Percentiles rank a stretch among this genome's conserved stretches.
Conservation (phyloP, 2,329 filamentous ascomycete genomes). For the Neonectria coccinea region DNA sequence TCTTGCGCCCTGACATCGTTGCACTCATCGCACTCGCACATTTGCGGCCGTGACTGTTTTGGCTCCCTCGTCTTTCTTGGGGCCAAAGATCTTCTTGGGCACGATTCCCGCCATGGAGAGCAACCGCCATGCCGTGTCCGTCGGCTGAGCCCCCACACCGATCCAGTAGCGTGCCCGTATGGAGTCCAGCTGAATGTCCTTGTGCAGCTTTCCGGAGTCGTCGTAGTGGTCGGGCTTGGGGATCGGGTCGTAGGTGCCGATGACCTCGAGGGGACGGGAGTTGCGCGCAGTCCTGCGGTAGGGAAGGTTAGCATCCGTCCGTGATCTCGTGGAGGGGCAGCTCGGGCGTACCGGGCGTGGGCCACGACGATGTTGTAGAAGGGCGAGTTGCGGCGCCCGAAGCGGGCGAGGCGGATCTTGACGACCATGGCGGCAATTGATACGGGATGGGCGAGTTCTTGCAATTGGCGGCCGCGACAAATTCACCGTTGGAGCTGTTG, state of each 20-base stretch:
- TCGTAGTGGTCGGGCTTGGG: constrained; percentile 72
- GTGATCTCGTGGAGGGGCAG: constrained; percentile 7
- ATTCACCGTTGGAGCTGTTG: constrained; percentile 13
- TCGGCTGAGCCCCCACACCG: constrained; percentile 94
- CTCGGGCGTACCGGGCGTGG: constrained; percentile 79
- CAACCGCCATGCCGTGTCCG: constrained; percentile 87
- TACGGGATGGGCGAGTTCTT: constrained; percentile 2
- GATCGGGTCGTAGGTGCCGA: constrained; percentile 80
- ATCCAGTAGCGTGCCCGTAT: constrained; percentile 93
- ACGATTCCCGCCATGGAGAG: constrained; percentile 77
- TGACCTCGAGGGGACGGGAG: constrained; percentile 91
- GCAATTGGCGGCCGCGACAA: constrained; percentile 34
- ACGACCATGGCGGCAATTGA: constrained; percentile 77
- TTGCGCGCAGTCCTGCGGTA: constrained; percentile 80
- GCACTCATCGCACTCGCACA: constrained; percentile 47
- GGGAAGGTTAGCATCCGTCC: constrained; percentile 14
- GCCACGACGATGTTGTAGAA: constrained; percentile 98
- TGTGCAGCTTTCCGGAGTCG: constrained; percentile 77
- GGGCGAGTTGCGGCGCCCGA: constrained; percentile 87
- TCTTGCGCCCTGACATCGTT: background rate
- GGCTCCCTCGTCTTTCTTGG: constrained; percentile 43
- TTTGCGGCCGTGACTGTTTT: constrained; percentile 43
- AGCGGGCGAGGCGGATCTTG: constrained; percentile 92
- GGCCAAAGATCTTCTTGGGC: constrained; percentile 54
- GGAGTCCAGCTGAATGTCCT: constrained; percentile 90